Evolutionary conservation across 2,329 filamentous ascomycete species (phyloP), one percentile per base, ranked within the genome.

Genomic region (Parastagonospora avenae): DNA sequence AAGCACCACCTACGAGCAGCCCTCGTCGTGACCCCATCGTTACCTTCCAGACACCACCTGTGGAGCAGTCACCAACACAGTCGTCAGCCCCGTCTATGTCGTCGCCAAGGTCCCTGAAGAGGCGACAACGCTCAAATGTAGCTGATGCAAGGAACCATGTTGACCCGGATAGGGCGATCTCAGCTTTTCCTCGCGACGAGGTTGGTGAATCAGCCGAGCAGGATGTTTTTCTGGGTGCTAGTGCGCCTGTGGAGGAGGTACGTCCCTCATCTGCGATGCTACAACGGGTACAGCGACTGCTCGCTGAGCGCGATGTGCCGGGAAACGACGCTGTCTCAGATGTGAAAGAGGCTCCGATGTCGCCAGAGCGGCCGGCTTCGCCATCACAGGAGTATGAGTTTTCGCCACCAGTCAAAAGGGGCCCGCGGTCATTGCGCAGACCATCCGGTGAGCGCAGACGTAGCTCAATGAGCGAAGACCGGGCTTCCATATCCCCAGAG

Each of bases 401-500:
- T 11, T 57, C 58, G 8, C 61, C 66, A 19, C 56, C 53, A 19
- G 42, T 62, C 15, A 62, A 57, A 16, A 55, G 63, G 52, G 64
- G 62, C 27, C 66, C 67, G 4, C 55, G 58, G 4, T 64, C 68
- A 12, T 55, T 57, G n/a, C 59, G 63, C 38, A 62, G 60, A 31
- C 54, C 56, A 14, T 65, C 68, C 8, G 68, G 70, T 32, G 69
- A 71, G 43, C 60, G 52, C 48, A 58, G 63, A 43, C 56, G 58
- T 30, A 70, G 65, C 51, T 66, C 64, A 8, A 54, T 53, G 12
- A 67, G 65, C 48, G 66, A 66, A 28, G 68, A 71, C 32, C 63
- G 61, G 27, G 58, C 57, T 8, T 71, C 69, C n/a, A 56, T 57
- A 0, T 66, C 68, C 2, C 62, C 60, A 16, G 67, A 71, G 11